These are phyloP conservation scores for Tulasnella sp. DNA, from an alignment of 768 basidiomycete species.

Conservation along the genomic window DNA sequence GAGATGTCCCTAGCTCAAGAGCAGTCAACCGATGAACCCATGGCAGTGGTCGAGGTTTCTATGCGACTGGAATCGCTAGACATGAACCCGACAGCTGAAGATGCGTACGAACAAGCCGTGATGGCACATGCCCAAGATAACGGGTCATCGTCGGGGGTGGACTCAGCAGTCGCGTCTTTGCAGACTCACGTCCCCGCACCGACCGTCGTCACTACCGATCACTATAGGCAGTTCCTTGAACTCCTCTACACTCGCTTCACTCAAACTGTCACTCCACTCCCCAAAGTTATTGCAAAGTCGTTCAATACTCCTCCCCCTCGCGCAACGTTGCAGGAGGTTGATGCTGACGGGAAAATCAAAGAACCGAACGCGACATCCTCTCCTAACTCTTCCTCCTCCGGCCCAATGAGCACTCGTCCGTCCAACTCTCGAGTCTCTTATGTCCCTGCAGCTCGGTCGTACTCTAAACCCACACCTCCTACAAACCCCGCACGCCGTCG, in stretches of 20 bases:
- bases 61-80: constrained; percentile 4
- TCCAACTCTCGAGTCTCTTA: neutral
- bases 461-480: neutral
- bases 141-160: neutral
- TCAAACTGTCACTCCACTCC: neutral
- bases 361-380: neutral
- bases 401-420: neutral
- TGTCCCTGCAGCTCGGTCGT: neutral
- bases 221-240: constrained; percentile 5
- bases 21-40: neutral
- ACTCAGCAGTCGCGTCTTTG: neutral
- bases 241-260: constrained; percentile 5
- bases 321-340: neutral
- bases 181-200: neutral
- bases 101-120: constrained; percentile 9
- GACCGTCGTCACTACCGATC: neutral
- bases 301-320: neutral
- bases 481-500: neutral
- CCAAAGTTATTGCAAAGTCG: neutral
- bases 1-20: constrained; percentile 5
- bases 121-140: neutral
- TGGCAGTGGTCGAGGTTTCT: neutral
- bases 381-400: neutral
- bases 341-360: neutral
- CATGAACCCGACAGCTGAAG: constrained; percentile 15